Evolutionary conservation across 768 basidiomycete genomes (phyloP).

Genomic region (Rhodotorula diobovata): DNA sequence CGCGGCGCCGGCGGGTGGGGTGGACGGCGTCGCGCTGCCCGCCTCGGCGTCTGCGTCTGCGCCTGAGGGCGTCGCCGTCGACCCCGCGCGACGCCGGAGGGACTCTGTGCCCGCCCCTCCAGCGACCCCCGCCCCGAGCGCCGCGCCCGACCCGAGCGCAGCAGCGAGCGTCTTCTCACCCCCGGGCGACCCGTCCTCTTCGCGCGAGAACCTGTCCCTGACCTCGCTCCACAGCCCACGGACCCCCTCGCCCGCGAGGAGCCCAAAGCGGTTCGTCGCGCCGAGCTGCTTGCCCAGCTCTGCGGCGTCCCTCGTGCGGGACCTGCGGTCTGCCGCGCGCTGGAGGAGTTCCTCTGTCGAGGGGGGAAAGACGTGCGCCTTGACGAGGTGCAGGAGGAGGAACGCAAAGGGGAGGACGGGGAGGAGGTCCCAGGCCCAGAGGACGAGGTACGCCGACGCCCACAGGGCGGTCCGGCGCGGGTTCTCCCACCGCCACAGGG

Average conservation of each 20-base stretch:
- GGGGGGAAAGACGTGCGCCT: slow-evolving; percentile 13
- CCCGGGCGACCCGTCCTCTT: neutral
- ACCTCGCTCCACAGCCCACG: slow-evolving; percentile 14
- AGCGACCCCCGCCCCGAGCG: slow-evolving; percentile 7
- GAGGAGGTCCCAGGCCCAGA: slow-evolving; percentile 15
- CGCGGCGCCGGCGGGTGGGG: neutral
- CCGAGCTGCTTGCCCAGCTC: slow-evolving; percentile 25
- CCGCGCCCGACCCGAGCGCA: neutral
- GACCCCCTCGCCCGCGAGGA: slow-evolving; percentile 18
- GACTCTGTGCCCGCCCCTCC: neutral
- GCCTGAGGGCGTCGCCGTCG: too few species aligned
- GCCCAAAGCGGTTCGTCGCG: neutral
- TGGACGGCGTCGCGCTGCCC: neutral
- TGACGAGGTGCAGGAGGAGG: slow-evolving; percentile 2
- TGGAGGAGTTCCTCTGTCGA: slow-evolving; percentile 2
- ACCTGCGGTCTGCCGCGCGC: neutral
- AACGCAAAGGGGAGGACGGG: slow-evolving; percentile 7
- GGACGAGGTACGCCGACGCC: slow-evolving; percentile 2
- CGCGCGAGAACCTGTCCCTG: neutral
- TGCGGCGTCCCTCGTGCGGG: slow-evolving; percentile 1
- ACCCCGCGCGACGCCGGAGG: neutral
- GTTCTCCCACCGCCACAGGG: slow-evolving; percentile 21
- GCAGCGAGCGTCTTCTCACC: neutral
- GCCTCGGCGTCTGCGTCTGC: too few species aligned
- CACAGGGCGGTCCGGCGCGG: neutral